Percentiles rank a stretch among this genome's conserved stretches.
Conservation (phyloP, 306 rosid species). For the Quercus cerris region DNA sequence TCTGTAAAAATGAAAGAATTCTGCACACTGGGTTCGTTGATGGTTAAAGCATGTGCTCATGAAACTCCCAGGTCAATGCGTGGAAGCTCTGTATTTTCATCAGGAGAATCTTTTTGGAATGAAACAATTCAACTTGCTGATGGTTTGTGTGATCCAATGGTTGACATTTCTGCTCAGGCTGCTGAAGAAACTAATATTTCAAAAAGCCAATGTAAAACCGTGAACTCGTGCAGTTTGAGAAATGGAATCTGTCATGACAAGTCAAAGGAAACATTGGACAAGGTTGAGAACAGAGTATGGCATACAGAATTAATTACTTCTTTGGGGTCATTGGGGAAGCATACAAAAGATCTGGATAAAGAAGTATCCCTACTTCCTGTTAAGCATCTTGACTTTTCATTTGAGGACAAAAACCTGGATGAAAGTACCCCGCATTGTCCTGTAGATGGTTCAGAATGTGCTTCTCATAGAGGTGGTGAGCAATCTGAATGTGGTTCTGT, state of each 20-base stretch:
- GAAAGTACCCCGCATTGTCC: constrained; percentile 32
- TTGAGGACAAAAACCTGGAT: constrained; percentile 59
- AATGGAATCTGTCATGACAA: constrained; percentile 44
- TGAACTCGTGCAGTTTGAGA: constrained; percentile 46
- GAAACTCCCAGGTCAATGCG: constrained; percentile 70
- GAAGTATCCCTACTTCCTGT: constrained; percentile 68
- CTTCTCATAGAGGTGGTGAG: constrained; percentile 28
- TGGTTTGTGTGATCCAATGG: constrained; percentile 61
- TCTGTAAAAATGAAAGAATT: constrained; percentile 43
- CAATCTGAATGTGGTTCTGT: constrained; percentile 32
- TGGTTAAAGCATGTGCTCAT: constrained; percentile 37
- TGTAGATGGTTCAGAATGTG: constrained; percentile 28
- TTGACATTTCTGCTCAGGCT: constrained; percentile 34
- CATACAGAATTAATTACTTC: constrained; percentile 29
- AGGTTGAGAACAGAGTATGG: constrained; percentile 32
- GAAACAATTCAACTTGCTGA: constrained; percentile 92
- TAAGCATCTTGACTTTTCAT: constrained; percentile 86
- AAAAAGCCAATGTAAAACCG: constrained; percentile 33
- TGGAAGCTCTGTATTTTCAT: constrained; percentile 85
- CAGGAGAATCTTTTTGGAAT: constrained; percentile 95
- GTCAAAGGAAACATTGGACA: constrained; percentile 40
- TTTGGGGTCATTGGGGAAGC: constrained; percentile 38
- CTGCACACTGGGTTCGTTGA: constrained; percentile 68
- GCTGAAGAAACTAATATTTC: constrained; percentile 33
- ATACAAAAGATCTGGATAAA: constrained; percentile 37